These are phyloP conservation scores for Decorospora gaudefroyi DNA, from an alignment of 2,329 filamentous ascomycete genomes.

Conservation along the genomic window DNA sequence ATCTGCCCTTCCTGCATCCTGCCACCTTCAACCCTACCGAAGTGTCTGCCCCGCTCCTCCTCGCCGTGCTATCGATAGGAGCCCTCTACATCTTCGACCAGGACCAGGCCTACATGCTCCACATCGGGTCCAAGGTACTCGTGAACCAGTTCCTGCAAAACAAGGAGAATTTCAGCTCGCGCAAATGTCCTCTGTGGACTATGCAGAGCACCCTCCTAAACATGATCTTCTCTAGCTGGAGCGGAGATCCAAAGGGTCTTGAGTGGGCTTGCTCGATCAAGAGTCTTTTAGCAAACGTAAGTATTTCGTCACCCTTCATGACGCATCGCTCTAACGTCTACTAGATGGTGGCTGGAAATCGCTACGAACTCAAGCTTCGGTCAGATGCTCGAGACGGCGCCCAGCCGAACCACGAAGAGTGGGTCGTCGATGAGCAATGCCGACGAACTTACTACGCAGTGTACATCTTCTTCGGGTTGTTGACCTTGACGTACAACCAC, in stretches of 20 bases:
- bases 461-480: constrained; percentile 96
- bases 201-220: constrained; percentile 97
- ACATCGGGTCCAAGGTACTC: constrained; percentile 95
- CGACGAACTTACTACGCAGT: constrained; percentile 97
- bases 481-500: constrained; percentile 96
- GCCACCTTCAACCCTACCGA: constrained; percentile 83
- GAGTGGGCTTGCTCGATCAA: constrained; percentile 99
- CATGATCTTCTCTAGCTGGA: constrained; percentile 99
- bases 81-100: constrained; percentile 96
- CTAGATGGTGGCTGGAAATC: constrained; percentile 90
- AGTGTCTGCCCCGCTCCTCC: constrained; percentile 78
- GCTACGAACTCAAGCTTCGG: constrained; percentile 92
- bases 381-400: constrained; percentile 81
- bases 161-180: constrained; percentile 97
- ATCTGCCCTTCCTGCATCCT: constrained; percentile 92
- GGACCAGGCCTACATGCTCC: constrained; percentile 93
- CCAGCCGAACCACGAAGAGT: constrained; percentile 79
- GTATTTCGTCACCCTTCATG: not conserved
- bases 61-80: constrained; percentile 92
- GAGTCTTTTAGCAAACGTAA: constrained; percentile 82
- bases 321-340: not conserved
- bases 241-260: constrained; percentile 92
- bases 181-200: constrained; percentile 95
- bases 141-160: constrained; percentile 97
- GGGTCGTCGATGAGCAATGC: constrained; percentile 96